Percentiles rank a stretch among this genome's conserved stretches.
phyloP scores from a whole-genome alignment of 1,284 basidiomycete species.

The Pascua sp. region DNA sequence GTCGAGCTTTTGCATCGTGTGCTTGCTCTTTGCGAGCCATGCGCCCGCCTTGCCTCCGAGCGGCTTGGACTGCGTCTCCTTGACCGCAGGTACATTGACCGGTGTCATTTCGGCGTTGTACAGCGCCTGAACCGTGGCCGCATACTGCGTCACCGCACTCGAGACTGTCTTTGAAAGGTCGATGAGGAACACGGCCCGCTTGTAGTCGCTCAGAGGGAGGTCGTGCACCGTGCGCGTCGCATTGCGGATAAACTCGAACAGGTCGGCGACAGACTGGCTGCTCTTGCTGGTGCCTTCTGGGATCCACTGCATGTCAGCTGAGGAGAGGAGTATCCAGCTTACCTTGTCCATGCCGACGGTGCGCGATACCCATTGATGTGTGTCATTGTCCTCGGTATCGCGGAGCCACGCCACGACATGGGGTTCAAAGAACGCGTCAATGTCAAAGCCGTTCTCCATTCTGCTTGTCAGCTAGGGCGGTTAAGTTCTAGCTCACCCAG shows the following conservation, averaged over 20 bases:
- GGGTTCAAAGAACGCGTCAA: constrained; percentile 49
- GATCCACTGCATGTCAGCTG: constrained; percentile 36
- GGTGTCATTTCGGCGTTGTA: constrained; percentile 39
- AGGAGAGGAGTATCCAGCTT: neutral
- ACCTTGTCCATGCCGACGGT: constrained; percentile 44
- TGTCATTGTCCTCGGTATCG: constrained; percentile 42
- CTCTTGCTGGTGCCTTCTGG: constrained; percentile 44
- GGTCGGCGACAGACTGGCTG: constrained; percentile 46
- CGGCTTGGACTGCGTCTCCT: neutral
- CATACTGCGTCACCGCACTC: constrained; percentile 40
- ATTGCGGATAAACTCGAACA: constrained; percentile 47
- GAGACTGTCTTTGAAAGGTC: constrained; percentile 47
- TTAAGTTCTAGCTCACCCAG: constrained; percentile 19
- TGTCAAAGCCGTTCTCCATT: constrained; percentile 40
- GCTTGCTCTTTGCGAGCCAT: constrained; percentile 49
- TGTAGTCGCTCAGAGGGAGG: constrained; percentile 44
- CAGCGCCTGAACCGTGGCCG: constrained; percentile 39
- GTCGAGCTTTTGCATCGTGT: constrained; percentile 43
- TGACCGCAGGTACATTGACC: neutral
- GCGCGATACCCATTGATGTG: constrained; percentile 46
- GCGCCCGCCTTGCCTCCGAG: constrained; percentile 42
- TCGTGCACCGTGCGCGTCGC: constrained; percentile 39
- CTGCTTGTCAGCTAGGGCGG: constrained; percentile 11
- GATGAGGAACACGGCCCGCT: constrained; percentile 46
- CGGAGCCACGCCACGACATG: constrained; percentile 47